phyloP scores from a whole-genome alignment of 805 yeast genomes.

The Starmerella davenportii region DNA sequence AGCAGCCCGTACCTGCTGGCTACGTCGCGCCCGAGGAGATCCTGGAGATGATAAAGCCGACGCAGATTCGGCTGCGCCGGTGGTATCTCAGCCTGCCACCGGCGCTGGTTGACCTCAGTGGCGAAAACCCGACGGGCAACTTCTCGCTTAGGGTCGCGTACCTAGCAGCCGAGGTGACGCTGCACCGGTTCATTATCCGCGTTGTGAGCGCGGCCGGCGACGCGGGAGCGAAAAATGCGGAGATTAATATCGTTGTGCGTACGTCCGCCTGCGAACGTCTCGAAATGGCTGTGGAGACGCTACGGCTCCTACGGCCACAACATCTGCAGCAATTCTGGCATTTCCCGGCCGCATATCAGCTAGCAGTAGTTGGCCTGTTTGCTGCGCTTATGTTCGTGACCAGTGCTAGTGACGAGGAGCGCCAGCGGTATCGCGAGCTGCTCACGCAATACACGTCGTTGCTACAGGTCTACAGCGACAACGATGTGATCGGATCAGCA shows the following conservation, averaged over 20 bases:
- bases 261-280: constrained; percentile 72
- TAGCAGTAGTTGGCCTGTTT: constrained; percentile 72
- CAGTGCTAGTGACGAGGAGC: constrained; percentile 37
- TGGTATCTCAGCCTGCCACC: constrained; percentile 24
- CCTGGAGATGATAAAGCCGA: constrained; percentile 49
- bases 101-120: constrained; percentile 12
- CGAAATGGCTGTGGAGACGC: constrained; percentile 64
- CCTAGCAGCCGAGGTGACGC: constrained; percentile 73
- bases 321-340: constrained; percentile 86
- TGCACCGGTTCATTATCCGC: constrained; percentile 41
- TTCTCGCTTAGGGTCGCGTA: constrained; percentile 67
- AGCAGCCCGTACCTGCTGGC: neutral
- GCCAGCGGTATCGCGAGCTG: constrained; percentile 43
- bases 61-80: constrained; percentile 22
- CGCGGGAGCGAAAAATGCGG: constrained; percentile 29
- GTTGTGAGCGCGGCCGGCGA: constrained; percentile 18
- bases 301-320: constrained; percentile 56
- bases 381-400: constrained; percentile 67
- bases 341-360: constrained; percentile 57
- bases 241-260: constrained; percentile 51
- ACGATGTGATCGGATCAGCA: constrained; percentile 63
- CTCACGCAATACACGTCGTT: constrained; percentile 63
- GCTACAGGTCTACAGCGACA: constrained; percentile 52
- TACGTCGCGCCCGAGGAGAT: constrained; percentile 32
- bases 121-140: constrained; percentile 32